A percentile compares a stretch with the other conserved stretches of the same genome.
These are phyloP conservation scores for Tubosaeta sp. DNA, from an alignment of 768 basidiomycete genomes.

Conservation along the genomic window DNA sequence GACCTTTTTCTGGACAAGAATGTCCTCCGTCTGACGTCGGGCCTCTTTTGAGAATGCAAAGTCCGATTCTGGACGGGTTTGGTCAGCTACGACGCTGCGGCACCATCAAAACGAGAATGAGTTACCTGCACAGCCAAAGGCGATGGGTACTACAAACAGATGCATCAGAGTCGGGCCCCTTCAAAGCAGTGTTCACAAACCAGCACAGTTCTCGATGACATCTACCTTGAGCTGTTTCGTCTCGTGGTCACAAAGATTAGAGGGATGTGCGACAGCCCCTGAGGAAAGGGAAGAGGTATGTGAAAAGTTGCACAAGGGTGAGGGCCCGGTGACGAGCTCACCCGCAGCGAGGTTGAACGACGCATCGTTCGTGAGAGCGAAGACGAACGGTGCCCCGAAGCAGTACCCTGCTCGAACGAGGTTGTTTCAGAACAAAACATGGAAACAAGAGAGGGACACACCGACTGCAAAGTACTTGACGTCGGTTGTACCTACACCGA, in stretches of 20 bases:
- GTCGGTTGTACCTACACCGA: constrained; percentile 16
- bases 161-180: not conserved
- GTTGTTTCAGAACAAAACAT: not conserved
- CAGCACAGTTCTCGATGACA: constrained; percentile 44
- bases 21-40: constrained; percentile 53
- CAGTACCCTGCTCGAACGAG: constrained; percentile 44
- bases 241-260: constrained; percentile 11
- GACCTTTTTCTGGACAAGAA: constrained; percentile 46
- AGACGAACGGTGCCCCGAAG: constrained; percentile 51
- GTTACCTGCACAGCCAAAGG: constrained; percentile 53
- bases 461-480: constrained; percentile 45
- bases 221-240: constrained; percentile 38
- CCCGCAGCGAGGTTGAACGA: constrained; percentile 40
- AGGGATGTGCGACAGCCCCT: constrained; percentile 59
- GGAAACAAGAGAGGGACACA: constrained; percentile 9
- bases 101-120: not conserved
- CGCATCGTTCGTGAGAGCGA: constrained; percentile 44
- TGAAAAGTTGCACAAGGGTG: not conserved
- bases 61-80: constrained; percentile 43
- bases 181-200: constrained; percentile 29
- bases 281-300: not conserved
- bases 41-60: constrained; percentile 47
- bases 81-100: not conserved
- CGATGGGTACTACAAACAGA: constrained; percentile 42
- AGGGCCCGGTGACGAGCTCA: too few species aligned